These are phyloP conservation scores for Cryptococcus sp. DNA, from an alignment of 1,284 basidiomycete genomes.

Conservation along the genomic window DNA sequence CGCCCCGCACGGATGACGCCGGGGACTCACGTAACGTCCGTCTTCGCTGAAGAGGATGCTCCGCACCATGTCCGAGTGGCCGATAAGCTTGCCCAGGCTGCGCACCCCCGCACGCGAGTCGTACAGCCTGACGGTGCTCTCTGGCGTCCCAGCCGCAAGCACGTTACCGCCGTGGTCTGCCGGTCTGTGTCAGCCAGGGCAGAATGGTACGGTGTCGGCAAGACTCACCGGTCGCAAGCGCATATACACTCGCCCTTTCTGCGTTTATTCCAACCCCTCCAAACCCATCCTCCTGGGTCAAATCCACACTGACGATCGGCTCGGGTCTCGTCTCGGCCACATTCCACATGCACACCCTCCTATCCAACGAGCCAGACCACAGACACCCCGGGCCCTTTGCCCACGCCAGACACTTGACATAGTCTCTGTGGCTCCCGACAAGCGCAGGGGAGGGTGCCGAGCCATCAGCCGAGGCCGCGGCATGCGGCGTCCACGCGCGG, in stretches of 20 bases:
- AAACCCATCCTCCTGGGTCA: slow-evolving; percentile 37
- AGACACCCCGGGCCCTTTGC: slow-evolving; percentile 78
- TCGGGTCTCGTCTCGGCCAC: slow-evolving; percentile 53
- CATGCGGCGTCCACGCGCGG: slow-evolving; percentile 89
- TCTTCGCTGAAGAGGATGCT: slow-evolving; percentile 85
- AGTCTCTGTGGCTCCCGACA: slow-evolving; percentile 87
- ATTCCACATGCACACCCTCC: slow-evolving; percentile 93
- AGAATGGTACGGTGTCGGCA: background rate
- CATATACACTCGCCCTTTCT: slow-evolving; percentile 72
- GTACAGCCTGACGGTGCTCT: slow-evolving; percentile 85
- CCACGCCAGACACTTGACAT: slow-evolving; percentile 78
- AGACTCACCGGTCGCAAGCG: slow-evolving; percentile 59
- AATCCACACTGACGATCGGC: slow-evolving; percentile 43
- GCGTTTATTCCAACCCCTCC: slow-evolving; percentile 41
- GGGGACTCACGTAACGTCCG: slow-evolving; percentile 69
- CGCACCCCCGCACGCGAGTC: slow-evolving; percentile 71
- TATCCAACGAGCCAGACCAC: slow-evolving; percentile 92
- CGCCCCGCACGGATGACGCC: slow-evolving; percentile 2
- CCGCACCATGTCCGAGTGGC: slow-evolving; percentile 95
- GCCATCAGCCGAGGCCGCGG: slow-evolving; percentile 42
- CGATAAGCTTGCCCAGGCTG: slow-evolving; percentile 69
- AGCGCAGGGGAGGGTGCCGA: slow-evolving; percentile 60
- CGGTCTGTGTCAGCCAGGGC: background rate
- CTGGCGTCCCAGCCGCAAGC: slow-evolving; percentile 85
- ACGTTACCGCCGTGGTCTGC: slow-evolving; percentile 70